These are phyloP conservation scores for Ogataea siamensis DNA, from an alignment of 805 yeast species.

Conservation along the genomic window DNA sequence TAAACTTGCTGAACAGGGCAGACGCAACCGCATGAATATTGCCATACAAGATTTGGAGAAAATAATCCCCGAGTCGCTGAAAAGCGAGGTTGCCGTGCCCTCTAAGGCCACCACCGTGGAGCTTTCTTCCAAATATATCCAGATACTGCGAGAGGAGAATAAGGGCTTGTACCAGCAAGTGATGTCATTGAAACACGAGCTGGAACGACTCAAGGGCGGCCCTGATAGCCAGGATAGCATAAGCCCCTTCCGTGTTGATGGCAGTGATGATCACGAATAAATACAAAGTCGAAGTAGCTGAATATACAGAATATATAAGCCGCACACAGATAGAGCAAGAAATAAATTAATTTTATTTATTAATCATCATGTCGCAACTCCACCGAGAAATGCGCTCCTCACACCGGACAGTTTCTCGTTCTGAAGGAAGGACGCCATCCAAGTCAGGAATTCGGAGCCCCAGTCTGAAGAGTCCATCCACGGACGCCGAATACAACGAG, in stretches of 20 bases:
- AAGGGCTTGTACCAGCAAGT: constrained; percentile 37
- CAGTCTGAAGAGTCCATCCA: constrained; percentile 11
- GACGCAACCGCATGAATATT: constrained; percentile 86
- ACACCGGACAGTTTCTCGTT: not conserved
- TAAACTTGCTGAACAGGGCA: constrained; percentile 93
- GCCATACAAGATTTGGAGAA: constrained; percentile 76
- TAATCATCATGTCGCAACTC: constrained; percentile 19
- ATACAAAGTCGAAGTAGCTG: not conserved
- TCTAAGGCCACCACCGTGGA: constrained; percentile 96
- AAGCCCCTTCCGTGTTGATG: constrained; percentile 20
- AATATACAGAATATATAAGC: constrained; percentile 2
- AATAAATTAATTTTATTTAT: not conserved
- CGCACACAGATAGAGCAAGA: constrained; percentile 5
- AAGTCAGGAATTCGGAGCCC: constrained; percentile 17
- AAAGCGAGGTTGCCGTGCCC: constrained; percentile 62
- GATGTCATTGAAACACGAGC: constrained; percentile 33
- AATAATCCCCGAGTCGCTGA: constrained; percentile 60
- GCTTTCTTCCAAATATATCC: constrained; percentile 72
- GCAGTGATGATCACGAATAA: constrained; percentile 13
- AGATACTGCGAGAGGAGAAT: constrained; percentile 39
- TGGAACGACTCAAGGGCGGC: constrained; percentile 10
- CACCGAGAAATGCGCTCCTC: constrained; percentile 20
- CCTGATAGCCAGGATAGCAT: constrained; percentile 13
- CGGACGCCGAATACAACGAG: constrained; percentile 18
- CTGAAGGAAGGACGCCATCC: constrained; percentile 21